Conservation (phyloP, 352 stramenopile species). For the Pythium aristosporum region DNA sequence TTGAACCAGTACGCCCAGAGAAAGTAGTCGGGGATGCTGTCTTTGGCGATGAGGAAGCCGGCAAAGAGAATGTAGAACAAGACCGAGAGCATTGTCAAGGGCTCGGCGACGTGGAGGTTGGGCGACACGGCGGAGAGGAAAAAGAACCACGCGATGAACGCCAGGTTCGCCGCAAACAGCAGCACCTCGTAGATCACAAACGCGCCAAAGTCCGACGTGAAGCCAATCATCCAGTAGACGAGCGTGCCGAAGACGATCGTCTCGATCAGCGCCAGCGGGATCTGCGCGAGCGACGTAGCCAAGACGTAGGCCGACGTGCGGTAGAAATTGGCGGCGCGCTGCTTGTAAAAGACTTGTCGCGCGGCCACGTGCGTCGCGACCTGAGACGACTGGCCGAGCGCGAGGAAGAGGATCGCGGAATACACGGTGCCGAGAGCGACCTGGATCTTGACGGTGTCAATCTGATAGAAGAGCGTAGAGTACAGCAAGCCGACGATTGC, state of each 20-base stretch:
- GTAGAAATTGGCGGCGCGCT: conserved; percentile 68
- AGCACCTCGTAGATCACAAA: conserved; percentile 63
- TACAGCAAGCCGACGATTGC: conserved; percentile 30
- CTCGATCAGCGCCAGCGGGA: conserved; percentile 45
- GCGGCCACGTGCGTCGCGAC: conserved; percentile 61
- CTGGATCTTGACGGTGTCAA: conserved; percentile 25
- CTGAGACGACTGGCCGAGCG: conserved; percentile 39
- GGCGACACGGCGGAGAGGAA: conserved; percentile 25
- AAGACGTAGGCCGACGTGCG: conserved; percentile 64
- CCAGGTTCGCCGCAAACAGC: conserved; percentile 49
- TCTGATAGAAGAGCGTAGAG: conserved; percentile 27
- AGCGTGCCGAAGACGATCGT: conserved; percentile 63
- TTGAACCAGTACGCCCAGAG: conserved; percentile 52
- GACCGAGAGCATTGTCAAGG: conserved; percentile 27
- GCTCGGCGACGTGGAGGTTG: conserved; percentile 27
- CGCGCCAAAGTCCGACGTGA: conserved; percentile 31
- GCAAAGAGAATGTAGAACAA: conserved; percentile 36
- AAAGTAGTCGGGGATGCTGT: conserved; percentile 35
- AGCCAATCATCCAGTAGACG: conserved; percentile 75
- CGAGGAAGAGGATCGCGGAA: conserved; percentile 5
- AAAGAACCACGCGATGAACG: conserved; percentile 34
- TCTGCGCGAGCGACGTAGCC: conserved; percentile 38
- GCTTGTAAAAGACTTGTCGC: conserved; percentile 64
- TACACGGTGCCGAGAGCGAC: conserved; percentile 45
- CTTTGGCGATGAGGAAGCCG: conserved; percentile 37